Percentiles rank a stretch among this genome's conserved stretches.
These are phyloP conservation scores for Chlorophyllum brunneum DNA, from an alignment of 768 basidiomycete species.

Conservation along the genomic window DNA sequence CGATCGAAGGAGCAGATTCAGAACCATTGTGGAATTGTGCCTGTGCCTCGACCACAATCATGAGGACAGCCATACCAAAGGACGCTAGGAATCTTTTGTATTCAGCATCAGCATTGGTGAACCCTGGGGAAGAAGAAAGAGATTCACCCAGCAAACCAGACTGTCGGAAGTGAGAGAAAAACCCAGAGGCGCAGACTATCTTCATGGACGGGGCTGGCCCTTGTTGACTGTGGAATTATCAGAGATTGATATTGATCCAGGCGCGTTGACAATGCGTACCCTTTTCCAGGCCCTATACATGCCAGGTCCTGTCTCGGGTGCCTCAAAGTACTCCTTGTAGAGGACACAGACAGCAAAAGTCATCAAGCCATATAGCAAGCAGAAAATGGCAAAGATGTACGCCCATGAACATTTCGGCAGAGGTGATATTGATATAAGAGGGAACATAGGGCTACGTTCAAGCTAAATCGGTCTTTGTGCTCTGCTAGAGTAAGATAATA, in stretches of 20 bases:
- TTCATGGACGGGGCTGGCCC: neutral
- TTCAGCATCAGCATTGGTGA: neutral
- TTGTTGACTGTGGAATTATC: neutral
- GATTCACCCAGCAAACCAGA: neutral
- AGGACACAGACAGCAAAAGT: neutral
- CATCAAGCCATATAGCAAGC: neutral
- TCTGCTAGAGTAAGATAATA: neutral
- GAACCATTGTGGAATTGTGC: neutral
- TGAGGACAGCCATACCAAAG: neutral
- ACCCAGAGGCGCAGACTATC: neutral
- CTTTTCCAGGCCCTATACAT: too few relatives aligned
- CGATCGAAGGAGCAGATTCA: neutral
- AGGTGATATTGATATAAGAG: neutral
- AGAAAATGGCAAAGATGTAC: neutral
- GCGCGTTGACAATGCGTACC: too few relatives aligned
- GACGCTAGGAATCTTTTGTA: neutral
- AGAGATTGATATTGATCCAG: too few relatives aligned
- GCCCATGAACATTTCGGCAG: neutral
- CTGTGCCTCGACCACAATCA: neutral
- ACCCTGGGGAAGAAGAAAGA: neutral
- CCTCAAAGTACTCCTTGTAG: too few relatives aligned
- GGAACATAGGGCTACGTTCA: neutral
- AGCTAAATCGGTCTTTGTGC: neutral
- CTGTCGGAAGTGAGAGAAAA: neutral
- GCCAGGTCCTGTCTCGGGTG: too few relatives aligned